phyloP scores from a whole-genome alignment of 2,329 filamentous ascomycete species.

The Cladorrhinum sp. region DNA sequence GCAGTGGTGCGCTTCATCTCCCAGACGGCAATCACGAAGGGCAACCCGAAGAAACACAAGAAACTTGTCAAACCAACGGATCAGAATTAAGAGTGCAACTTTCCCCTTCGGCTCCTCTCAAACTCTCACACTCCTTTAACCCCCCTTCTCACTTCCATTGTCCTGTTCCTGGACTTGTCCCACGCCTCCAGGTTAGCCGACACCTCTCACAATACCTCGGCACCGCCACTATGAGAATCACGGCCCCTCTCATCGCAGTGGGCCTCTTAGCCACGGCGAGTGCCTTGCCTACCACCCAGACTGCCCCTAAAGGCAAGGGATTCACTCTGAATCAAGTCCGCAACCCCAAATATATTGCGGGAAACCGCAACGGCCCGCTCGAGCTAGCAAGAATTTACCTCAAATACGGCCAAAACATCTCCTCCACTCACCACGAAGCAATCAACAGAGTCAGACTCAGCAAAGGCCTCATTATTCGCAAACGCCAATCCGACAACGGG shows the following conservation, averaged over 20 bases:
- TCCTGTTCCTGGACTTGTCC: background rate
- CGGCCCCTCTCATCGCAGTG: conserved; percentile 9
- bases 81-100: background rate
- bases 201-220: too few species aligned
- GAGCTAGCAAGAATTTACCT: conserved; percentile 37
- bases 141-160: background rate
- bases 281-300: background rate
- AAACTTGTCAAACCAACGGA: background rate
- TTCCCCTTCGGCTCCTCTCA: too few species aligned
- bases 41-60: background rate
- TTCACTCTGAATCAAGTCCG: conserved; percentile 36
- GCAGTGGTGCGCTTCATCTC: too few species aligned
- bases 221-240: conserved; percentile 9
- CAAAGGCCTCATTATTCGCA: background rate
- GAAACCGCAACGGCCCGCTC: conserved; percentile 31
- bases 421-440: conserved; percentile 30
- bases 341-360: conserved; percentile 33
- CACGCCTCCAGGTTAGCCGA: too few species aligned
- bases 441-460: conserved; percentile 26
- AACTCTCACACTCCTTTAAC: background rate
- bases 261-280: conserved; percentile 12
- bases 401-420: conserved; percentile 37
- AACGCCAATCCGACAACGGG: background rate
- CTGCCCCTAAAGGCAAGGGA: conserved; percentile 3
- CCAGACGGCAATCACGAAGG: background rate